Conservation (phyloP, 2,329 filamentous ascomycete species). For the Penicillium palitans region DNA sequence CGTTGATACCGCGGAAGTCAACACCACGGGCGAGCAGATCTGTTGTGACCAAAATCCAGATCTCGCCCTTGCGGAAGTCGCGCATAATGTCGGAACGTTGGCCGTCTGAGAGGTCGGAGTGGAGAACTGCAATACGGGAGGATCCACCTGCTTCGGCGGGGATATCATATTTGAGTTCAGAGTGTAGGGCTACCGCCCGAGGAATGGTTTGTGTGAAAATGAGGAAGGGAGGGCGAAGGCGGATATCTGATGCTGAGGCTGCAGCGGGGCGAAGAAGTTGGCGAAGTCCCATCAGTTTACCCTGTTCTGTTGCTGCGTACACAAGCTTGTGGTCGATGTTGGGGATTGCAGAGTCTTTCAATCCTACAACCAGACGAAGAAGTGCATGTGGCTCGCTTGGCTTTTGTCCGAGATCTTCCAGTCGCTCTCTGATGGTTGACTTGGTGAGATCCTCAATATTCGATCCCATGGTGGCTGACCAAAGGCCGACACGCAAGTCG, state of each 20-base stretch:
- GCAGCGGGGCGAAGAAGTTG: slow-evolving; percentile 80
- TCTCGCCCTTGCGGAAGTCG: slow-evolving; percentile 83
- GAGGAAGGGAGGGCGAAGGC: slow-evolving; percentile 81
- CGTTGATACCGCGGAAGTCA: slow-evolving; percentile 92
- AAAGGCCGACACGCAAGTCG: slow-evolving; percentile 74
- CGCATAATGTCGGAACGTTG: slow-evolving; percentile 80
- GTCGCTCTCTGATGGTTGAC: slow-evolving; percentile 63
- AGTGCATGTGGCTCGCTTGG: slow-evolving; percentile 49
- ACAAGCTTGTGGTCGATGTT: slow-evolving; percentile 86
- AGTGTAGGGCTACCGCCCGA: slow-evolving; percentile 80
- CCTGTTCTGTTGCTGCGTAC: slow-evolving; percentile 89
- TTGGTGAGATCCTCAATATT: slow-evolving; percentile 79
- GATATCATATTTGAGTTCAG: slow-evolving; percentile 92
- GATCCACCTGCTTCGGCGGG: slow-evolving; percentile 82
- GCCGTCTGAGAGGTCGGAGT: slow-evolving; percentile 77
- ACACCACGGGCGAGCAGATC: slow-evolving; percentile 89
- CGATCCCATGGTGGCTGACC: slow-evolving; percentile 97
- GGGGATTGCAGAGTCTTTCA: slow-evolving; percentile 93
- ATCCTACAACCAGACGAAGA: slow-evolving; percentile 84
- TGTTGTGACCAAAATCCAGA: slow-evolving; percentile 96
- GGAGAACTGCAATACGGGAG: slow-evolving; percentile 81
- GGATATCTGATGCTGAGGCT: slow-evolving; percentile 47
- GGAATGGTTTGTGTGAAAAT: slow-evolving; percentile 97
- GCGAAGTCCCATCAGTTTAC: slow-evolving; percentile 86
- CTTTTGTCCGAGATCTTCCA: slow-evolving; percentile 23